A percentile compares a stretch with the other conserved stretches of the same genome.
Conservation (phyloP, 2,329 filamentous ascomycete species). For the Aspergillus proliferans region DNA sequence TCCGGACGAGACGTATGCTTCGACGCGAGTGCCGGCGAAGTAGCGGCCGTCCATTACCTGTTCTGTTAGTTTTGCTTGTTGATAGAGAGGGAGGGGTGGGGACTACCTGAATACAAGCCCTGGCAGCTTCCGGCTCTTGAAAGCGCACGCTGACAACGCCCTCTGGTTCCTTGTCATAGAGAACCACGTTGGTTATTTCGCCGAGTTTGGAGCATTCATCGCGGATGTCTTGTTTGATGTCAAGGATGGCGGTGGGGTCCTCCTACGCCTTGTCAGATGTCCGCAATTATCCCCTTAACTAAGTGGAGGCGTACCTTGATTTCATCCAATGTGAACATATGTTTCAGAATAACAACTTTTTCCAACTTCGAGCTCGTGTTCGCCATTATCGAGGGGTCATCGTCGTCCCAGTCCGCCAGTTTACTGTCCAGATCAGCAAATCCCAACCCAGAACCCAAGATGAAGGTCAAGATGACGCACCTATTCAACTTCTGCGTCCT, state of each 20-base stretch:
- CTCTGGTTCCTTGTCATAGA: slow-evolving; percentile 80
- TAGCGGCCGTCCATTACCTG: slow-evolving; percentile 68
- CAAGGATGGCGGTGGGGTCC: slow-evolving; percentile 72
- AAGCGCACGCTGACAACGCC: slow-evolving; percentile 85
- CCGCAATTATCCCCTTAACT: no score
- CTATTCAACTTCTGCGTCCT: slow-evolving; percentile 81
- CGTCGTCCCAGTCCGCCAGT: slow-evolving; percentile 91
- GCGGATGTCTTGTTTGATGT: slow-evolving; percentile 90
- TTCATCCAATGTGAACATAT: slow-evolving; percentile 87
- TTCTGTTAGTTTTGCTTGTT: no score
- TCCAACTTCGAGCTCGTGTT: slow-evolving; percentile 58
- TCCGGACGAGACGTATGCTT: slow-evolving; percentile 65
- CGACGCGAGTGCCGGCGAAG: slow-evolving; percentile 66
- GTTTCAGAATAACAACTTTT: slow-evolving; percentile 78
- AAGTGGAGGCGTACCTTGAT: slow-evolving; percentile 49
- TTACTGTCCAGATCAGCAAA: slow-evolving; percentile 51
- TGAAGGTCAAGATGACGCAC: slow-evolving; percentile 27
- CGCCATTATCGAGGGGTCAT: slow-evolving; percentile 60
- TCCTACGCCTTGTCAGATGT: slow-evolving; percentile 40
- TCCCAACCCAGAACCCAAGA: neutral
- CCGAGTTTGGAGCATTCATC: slow-evolving; percentile 85
- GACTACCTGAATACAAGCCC: slow-evolving; percentile 51
- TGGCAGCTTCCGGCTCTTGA: slow-evolving; percentile 61
- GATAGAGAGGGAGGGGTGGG: no score
- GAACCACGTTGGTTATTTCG: slow-evolving; percentile 79